Evolutionary conservation across 805 yeast species (phyloP).

Genomic region (Barnettozyma sucrosica): DNA sequence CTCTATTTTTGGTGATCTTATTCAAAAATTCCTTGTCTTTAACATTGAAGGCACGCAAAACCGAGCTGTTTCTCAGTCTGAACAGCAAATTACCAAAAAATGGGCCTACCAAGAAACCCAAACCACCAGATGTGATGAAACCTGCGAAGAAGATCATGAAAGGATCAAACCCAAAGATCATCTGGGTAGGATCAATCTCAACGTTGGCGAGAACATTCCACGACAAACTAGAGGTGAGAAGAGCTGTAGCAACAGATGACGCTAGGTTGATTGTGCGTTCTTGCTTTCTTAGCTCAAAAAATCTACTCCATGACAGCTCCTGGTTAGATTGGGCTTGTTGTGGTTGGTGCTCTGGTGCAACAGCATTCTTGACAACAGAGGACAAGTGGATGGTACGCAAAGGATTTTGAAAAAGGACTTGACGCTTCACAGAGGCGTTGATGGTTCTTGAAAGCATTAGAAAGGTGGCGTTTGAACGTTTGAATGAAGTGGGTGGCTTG

Average conservation of each 20-base stretch:
- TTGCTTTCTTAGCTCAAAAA: conserved; percentile 67
- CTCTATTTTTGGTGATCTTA: conserved; percentile 73
- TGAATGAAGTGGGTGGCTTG: background rate
- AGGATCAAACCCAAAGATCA: conserved; percentile 86
- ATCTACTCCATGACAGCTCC: conserved; percentile 68
- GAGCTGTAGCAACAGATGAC: conserved; percentile 63
- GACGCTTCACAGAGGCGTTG: conserved; percentile 7
- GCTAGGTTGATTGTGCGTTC: conserved; percentile 65
- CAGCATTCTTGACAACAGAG: background rate
- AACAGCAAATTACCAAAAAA: conserved; percentile 67
- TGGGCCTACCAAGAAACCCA: conserved; percentile 85
- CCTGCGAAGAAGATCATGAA: conserved; percentile 73
- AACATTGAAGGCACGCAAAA: conserved; percentile 40
- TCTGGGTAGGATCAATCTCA: conserved; percentile 83
- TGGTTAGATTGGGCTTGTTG: background rate
- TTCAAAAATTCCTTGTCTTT: conserved; percentile 73
- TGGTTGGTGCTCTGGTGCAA: conserved; percentile 1
- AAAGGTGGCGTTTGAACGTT: background rate
- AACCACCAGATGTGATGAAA: conserved; percentile 61
- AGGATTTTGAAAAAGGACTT: background rate
- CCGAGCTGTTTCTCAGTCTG: conserved; percentile 43
- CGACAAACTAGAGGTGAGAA: conserved; percentile 59
- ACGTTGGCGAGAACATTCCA: conserved; percentile 74
- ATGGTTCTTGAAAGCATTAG: conserved; percentile 9
- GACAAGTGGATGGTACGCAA: background rate